phyloP scores from a whole-genome alignment of 2,329 filamentous ascomycete genomes.

The Huntiella omanensis region DNA sequence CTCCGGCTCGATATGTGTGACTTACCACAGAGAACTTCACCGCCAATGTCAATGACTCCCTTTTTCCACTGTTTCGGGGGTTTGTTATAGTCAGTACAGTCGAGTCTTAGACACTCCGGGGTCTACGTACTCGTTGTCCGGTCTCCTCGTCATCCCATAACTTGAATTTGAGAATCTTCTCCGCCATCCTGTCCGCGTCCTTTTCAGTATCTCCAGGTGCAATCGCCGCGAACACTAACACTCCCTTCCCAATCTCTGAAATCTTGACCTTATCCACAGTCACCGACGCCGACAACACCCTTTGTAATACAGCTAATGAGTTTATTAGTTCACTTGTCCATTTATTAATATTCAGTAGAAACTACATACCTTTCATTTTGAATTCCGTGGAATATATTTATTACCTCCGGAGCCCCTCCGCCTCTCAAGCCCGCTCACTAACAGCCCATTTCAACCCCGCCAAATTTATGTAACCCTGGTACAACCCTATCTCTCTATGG shows the following conservation, averaged over 20 bases:
- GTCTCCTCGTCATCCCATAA: constrained; percentile 66
- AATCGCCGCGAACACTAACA: constrained; percentile 82
- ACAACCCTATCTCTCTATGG: not conserved
- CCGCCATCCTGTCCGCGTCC: constrained; percentile 66
- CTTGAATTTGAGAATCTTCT: constrained; percentile 75
- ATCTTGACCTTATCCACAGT: constrained; percentile 81
- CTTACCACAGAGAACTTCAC: constrained; percentile 84
- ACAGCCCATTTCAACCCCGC: not conserved
- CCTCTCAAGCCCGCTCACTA: not conserved
- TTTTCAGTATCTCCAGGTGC: constrained; percentile 79
- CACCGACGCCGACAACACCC: constrained; percentile 87
- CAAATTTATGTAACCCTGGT: not conserved
- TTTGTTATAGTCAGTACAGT: not conserved
- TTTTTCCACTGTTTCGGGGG: constrained; percentile 55
- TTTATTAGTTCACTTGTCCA: not conserved
- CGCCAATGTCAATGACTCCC: constrained; percentile 70
- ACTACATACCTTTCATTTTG: constrained; percentile 9
- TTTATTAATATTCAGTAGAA: not conserved
- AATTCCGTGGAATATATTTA: not conserved
- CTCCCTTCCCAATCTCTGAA: constrained; percentile 75
- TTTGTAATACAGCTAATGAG: constrained; percentile 65
- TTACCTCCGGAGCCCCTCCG: not conserved
- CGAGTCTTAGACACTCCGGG: not conserved
- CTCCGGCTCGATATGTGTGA: not conserved
- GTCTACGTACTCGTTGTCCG: constrained; percentile 38